phyloP scores from a whole-genome alignment of 495 filamentous ascomycete species.

The Neurospora tetrasperma region DNA sequence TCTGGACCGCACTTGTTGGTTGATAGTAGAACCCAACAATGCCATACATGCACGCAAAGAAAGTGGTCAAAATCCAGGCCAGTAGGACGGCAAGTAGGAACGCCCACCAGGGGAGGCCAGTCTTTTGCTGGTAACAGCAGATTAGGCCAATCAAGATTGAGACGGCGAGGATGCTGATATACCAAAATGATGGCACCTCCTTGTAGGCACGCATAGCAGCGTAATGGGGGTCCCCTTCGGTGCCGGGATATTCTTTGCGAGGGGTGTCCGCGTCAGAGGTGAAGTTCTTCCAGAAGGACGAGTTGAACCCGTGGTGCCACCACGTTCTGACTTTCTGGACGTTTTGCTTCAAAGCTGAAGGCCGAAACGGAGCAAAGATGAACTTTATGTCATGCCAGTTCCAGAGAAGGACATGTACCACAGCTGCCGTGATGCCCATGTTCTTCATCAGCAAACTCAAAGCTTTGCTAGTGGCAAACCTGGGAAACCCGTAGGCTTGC shows the following conservation, averaged over 20 bases:
- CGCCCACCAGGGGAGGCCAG: slow-evolving; percentile 45
- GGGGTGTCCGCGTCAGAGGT: background rate
- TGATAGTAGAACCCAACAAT: slow-evolving; percentile 28
- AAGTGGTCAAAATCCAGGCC: slow-evolving; percentile 18
- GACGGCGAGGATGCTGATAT: slow-evolving; percentile 28
- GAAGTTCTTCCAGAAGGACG: slow-evolving; percentile 4
- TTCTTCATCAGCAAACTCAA: slow-evolving; percentile 28
- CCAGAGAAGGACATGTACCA: slow-evolving; percentile 31
- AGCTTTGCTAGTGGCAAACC: slow-evolving; percentile 31
- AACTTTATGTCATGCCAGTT: slow-evolving; percentile 21
- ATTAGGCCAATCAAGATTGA: slow-evolving; percentile 39
- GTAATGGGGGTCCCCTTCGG: slow-evolving; percentile 37
- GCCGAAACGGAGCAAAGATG: slow-evolving; percentile 12
- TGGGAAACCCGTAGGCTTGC: slow-evolving; percentile 26
- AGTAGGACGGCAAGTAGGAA: slow-evolving; percentile 36
- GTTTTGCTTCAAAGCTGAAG: slow-evolving; percentile 12
- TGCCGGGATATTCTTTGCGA: slow-evolving; percentile 2
- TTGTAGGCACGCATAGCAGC: slow-evolving; percentile 34
- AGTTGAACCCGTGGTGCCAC: background rate
- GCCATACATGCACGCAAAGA: slow-evolving; percentile 23
- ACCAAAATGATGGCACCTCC: slow-evolving; percentile 46
- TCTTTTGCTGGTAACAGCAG: slow-evolving; percentile 35
- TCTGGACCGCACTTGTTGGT: slow-evolving; percentile 24
- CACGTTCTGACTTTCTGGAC: background rate
- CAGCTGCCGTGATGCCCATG: slow-evolving; percentile 31